Base-by-base conservation (phyloP, 1,284 basidiomycete species). In the Psilocybe mexicana region DNA sequence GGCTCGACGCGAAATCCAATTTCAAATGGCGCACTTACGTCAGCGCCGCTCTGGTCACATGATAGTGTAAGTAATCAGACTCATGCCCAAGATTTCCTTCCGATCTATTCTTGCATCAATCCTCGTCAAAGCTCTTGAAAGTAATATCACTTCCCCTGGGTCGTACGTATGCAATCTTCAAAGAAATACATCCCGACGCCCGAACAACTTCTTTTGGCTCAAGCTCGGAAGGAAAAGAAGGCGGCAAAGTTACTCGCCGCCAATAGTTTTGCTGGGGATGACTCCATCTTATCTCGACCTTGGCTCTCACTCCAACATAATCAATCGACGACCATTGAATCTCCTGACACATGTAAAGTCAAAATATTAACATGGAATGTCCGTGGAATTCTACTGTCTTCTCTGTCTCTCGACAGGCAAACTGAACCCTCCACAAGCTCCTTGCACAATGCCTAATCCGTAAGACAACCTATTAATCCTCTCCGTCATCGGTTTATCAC, bases 321-420 rank as follows among this genome's bases (percentile, higher is more conserved):
- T 48, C 43, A 58, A 26, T 49, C 43, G 5, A 42, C 50, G 28
- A 57, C 60, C 12, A 57, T 58, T n/a, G 46, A 54, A 40, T 62
- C 55, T 2, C 43, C 64, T 18, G 68, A 65, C 42, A 67, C 67
- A 24, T 60, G 84, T 55, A 87, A 78, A 67, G 69, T 93, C 55
- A 87, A 78, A 67, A 69, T 93, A 55, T 77, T 90, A 76, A 87
- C 87, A 11, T 93, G 90, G 90, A 93, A 93, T 77, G 89, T 92
- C 58, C 58, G 88, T 85, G 42, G 25, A 18, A 46, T 46, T 35
- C 30, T 60, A 65, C 58, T 26, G 24, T 50, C 50, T 45, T 59
- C 10, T 52, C 46, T 46, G 53, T 52, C 44, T 59, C 59, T 36
- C 25, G 23, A 33, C 24, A 7, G 26, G 33, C 46, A 44, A 51